Evolutionary conservation across 2,329 filamentous ascomycete species (phyloP), one percentile per base, ranked within the genome.

Genomic region (Hypocreales sp.): DNA sequence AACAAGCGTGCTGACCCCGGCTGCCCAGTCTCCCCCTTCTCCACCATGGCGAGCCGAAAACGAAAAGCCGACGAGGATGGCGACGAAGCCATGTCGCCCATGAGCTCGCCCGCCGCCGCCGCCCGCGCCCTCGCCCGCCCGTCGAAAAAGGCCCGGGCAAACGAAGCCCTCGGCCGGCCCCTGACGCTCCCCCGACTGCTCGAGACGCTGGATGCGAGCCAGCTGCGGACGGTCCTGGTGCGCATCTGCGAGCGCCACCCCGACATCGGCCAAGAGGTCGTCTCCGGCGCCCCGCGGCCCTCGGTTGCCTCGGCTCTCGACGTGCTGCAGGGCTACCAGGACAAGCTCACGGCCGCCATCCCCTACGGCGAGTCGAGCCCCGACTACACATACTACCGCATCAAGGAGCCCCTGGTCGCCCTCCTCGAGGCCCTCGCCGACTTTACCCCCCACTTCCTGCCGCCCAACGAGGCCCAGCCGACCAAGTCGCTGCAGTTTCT

Each of bases 391-490:
- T 98, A 94, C 51, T 92, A 94, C 48, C 74, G 90, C 41, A 81
- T 95, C 29, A 82, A 79, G 40, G 79, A 86, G 37, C 72, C 79
- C 20, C 64, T 95, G 12, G 60, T 73, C 15, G 75, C 82, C 31
- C 67, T 98, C 15, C 72, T 94, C 33, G 83, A 94, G 32, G 84
- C 90, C 23, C 65, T 98, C 24, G 77, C 79, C 48, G 90, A 98
- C 47, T 98, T 92, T 48, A 95, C 86, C 1, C 83, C 84, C 4
- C 84, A 95, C 50, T 98, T 92, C 45, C 72, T 98, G 3, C 90
- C 90, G 9, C 90, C 90, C 0, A 79, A 80, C 45, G 90, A 98
- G 56, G 63, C 70, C 3, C 86, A 94, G 47, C 63, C 80, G n/a
- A 75, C 76, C 17, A 67, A 77, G 10, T 93, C 86, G 2, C 64